phyloP scores from a whole-genome alignment of 768 basidiomycete species.

The Cubamyces sp. region DNA sequence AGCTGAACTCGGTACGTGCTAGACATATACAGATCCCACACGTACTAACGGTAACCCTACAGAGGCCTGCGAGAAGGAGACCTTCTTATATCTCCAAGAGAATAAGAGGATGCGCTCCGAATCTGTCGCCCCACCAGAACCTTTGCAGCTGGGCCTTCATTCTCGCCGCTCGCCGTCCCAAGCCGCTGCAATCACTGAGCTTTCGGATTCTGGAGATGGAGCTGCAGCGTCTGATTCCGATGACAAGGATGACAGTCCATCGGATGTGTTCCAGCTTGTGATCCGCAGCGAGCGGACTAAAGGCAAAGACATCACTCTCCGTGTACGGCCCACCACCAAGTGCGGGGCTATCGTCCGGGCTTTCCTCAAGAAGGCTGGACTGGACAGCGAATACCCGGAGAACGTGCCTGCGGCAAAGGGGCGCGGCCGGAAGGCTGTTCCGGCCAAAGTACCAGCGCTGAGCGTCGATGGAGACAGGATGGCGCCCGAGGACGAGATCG shows the following conservation, averaged over 20 bases:
- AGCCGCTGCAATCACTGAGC: conserved; percentile 25
- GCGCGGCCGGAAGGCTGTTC: conserved; percentile 38
- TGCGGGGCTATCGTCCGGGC: conserved; percentile 77
- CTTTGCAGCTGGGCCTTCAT: conserved; percentile 1
- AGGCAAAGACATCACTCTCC: conserved; percentile 63
- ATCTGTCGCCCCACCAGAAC: conserved; percentile 28
- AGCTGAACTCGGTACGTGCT: conserved; percentile 58
- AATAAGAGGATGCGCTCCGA: conserved; percentile 35
- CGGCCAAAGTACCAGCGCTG: conserved; percentile 50
- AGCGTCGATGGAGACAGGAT: conserved; percentile 75
- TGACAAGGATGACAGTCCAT: conserved; percentile 37
- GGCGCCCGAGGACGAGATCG: conserved; percentile 60
- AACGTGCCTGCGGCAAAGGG: conserved; percentile 36
- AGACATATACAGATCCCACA: conserved; percentile 6
- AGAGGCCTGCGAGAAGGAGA: conserved; percentile 70
- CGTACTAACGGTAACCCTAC: neutral
- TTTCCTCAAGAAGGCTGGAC: conserved; percentile 69
- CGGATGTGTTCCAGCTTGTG: conserved; percentile 64
- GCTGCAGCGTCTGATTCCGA: conserved; percentile 27
- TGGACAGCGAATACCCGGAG: conserved; percentile 54
- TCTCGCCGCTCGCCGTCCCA: conserved; percentile 15
- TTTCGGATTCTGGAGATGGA: conserved; percentile 31
- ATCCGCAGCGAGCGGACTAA: conserved; percentile 62
- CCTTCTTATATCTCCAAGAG: conserved; percentile 66
- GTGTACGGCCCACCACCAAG: conserved; percentile 74